phyloP scores from a whole-genome alignment of 495 filamentous ascomycete genomes.

The Xylona heveae region DNA sequence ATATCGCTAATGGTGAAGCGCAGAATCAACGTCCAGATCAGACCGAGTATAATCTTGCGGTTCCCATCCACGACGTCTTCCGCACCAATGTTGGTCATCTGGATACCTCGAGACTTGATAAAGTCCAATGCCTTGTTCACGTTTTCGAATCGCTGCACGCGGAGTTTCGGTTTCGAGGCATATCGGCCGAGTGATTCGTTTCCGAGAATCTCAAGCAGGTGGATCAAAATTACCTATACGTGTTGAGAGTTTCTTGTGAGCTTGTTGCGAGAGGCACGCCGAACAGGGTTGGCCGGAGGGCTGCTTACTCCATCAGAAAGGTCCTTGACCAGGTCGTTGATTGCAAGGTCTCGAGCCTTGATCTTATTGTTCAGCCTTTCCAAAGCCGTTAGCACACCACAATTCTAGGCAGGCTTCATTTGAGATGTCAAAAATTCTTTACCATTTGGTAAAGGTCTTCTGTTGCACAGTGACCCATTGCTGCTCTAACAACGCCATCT shows the following conservation, averaged over 20 bases:
- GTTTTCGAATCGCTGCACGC: constrained; percentile 96
- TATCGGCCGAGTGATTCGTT: constrained; percentile 89
- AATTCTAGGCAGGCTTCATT: constrained; percentile 1
- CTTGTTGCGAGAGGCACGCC: not conserved
- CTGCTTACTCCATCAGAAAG: constrained; percentile 75
- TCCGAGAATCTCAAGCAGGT: constrained; percentile 87
- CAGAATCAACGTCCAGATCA: constrained; percentile 96
- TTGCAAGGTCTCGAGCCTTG: constrained; percentile 44
- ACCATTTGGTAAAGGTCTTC: constrained; percentile 99
- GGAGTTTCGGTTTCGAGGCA: constrained; percentile 83
- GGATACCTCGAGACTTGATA: constrained; percentile 74
- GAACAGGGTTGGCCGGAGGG: constrained; percentile 1
- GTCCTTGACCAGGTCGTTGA: constrained; percentile 70
- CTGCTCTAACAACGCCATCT: constrained; percentile 57
- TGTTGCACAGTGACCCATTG: constrained; percentile 93
- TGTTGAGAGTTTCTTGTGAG: not conserved
- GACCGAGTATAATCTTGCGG: constrained; percentile 83
- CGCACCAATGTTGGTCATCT: constrained; percentile 95
- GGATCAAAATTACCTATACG: constrained; percentile 73
- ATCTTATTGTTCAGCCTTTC: constrained; percentile 87
- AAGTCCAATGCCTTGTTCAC: constrained; percentile 89
- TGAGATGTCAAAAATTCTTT: not conserved
- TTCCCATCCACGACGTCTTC: constrained; percentile 98
- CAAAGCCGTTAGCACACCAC: constrained; percentile 7
- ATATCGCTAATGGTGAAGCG: constrained; percentile 97